Base-by-base conservation (phyloP, 306 rosid species). In the Castanea sativa region DNA sequence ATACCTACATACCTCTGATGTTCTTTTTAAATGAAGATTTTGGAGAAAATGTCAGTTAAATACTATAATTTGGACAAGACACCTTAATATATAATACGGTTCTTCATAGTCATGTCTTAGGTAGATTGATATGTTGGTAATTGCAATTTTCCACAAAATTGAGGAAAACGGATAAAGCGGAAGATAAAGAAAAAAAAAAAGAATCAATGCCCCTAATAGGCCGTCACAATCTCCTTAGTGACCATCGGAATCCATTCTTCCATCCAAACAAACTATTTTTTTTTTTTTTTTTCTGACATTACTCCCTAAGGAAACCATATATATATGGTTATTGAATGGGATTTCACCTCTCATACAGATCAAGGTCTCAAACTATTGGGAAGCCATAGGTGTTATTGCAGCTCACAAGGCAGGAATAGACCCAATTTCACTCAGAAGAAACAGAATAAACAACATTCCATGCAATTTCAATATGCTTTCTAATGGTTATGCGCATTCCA, bases 321-420 rank as follows among this genome's bases (percentile, higher is more conserved):
- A 7, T 41, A 76, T 80, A 69, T 73, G 35, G 77, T 77, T 78
- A 71, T 83, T 78, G 79, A 79, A 82, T 55, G n/a, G 20, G 78
- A 43, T 29, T 41, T 78, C 20, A 77, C 43, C 4, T 71, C 18
- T 85, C 69, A 3, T 86, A 85, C 93, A 94, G 98, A 82, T 92
- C 32, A 90, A 86, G 81, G 98, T 94, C 59, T 87, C 97, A 76
- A 92, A 92, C 83, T 94, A 92, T 78, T 92, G 99, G 95, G 97
- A 94, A 84, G 97, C 97, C 51, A 87, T 94, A 63, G 95, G 97
- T 76, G 97, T 94, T 60, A 69, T 92, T 33, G 95, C 97, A 58
- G 92, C 94, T 76, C 98, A 92, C 89, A 94, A 92, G 90, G 97
- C 93, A 5, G 99, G 97, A 77, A 86, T 90, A 69, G 88, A 94